Percentiles rank a stretch among this genome's conserved stretches.
Conservation (phyloP, 192 early-diverging fungal genomes). For the Backusella circina region DNA sequence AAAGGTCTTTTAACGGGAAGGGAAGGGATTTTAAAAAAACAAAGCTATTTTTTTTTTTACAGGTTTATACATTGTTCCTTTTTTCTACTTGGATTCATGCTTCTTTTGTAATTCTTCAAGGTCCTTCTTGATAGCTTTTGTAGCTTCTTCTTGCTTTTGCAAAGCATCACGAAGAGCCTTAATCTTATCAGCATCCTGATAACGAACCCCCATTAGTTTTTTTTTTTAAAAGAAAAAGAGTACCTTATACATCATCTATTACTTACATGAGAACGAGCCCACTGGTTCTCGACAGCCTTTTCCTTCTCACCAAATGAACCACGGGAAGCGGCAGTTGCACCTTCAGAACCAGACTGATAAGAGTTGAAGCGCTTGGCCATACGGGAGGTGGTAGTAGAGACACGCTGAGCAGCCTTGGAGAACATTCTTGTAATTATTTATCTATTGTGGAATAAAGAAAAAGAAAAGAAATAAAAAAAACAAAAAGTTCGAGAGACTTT, state of each 20-base stretch:
- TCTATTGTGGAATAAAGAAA: neutral
- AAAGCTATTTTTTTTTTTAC: neutral
- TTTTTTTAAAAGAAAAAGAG: no score
- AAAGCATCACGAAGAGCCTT: conserved; percentile 32
- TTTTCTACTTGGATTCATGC: conserved; percentile 9
- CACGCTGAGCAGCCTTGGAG: conserved; percentile 9
- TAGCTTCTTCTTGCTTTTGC: conserved; percentile 28
- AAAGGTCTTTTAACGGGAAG: neutral
- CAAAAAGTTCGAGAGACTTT: neutral
- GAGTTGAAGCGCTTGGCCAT: conserved; percentile 4
- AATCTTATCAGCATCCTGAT: conserved; percentile 35
- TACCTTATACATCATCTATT: neutral
- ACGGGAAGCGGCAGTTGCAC: conserved; percentile 20
- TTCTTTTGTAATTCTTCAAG: conserved; percentile 27
- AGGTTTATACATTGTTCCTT: neutral
- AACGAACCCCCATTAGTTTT: neutral
- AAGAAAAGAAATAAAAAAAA: neutral
- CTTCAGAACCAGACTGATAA: conserved; percentile 9
- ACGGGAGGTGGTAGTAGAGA: neutral
- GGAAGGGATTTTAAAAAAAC: no score
- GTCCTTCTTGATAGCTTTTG: conserved; percentile 23
- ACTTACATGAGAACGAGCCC: conserved; percentile 35
- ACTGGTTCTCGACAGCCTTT: conserved; percentile 37
- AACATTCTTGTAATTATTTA: neutral
- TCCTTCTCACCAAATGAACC: conserved; percentile 34